A percentile compares a stretch with the other conserved stretches of the same genome.
phyloP scores from a whole-genome alignment of 2,329 filamentous ascomycete species.

The Nannizziopsis barbatae region DNA sequence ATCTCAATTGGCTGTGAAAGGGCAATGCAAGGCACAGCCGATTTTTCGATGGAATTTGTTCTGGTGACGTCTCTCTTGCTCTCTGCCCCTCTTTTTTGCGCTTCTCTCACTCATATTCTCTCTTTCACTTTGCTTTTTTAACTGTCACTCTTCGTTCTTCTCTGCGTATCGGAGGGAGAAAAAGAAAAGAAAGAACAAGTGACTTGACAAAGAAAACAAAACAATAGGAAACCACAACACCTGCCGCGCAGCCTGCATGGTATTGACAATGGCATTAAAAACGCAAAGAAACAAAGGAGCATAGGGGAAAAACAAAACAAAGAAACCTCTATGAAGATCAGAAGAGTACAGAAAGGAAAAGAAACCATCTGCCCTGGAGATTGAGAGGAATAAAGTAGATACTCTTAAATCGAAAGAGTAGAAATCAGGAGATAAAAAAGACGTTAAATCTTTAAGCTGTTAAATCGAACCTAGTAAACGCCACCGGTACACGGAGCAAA shows the following conservation, averaged over 20 bases:
- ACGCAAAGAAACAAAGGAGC: background rate
- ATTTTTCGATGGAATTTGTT: too few species aligned
- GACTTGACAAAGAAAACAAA: too few species aligned
- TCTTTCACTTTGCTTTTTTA: too few species aligned
- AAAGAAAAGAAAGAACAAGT: too few species aligned
- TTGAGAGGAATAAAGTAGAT: background rate
- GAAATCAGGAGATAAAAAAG: background rate
- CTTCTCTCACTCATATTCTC: too few species aligned
- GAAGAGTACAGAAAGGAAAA: conserved; percentile 2
- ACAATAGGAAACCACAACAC: background rate
- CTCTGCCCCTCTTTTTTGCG: too few species aligned
- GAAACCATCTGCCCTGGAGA: conserved; percentile 1
- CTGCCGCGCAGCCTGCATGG: background rate
- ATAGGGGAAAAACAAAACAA: background rate
- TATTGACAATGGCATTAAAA: background rate
- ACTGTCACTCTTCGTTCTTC: too few species aligned
- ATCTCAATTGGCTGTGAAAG: too few species aligned
- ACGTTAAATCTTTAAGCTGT: background rate
- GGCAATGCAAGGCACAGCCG: too few species aligned
- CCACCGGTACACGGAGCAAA: conserved; percentile 5
- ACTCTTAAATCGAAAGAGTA: too few species aligned
- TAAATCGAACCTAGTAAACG: background rate
- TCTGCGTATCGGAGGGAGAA: too few species aligned
- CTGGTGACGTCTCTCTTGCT: too few species aligned
- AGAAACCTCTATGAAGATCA: conserved; percentile 2